phyloP scores from a whole-genome alignment of 345 rosid species.

The Linum tenue region DNA sequence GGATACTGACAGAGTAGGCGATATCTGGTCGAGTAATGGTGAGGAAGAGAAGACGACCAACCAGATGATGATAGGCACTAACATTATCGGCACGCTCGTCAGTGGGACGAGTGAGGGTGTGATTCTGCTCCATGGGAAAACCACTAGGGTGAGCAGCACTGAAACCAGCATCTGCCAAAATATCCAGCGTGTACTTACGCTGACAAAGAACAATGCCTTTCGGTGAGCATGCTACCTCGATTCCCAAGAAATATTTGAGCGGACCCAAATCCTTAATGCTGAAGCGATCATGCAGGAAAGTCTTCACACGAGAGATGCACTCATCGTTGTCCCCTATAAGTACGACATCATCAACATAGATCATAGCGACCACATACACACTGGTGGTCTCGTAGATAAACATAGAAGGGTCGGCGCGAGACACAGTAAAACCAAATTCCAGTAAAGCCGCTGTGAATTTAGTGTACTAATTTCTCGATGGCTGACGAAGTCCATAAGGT shows the following conservation, averaged over 20 bases:
- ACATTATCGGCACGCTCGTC: too few species aligned
- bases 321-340: background rate
- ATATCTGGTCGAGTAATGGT: too few species aligned
- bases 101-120: background rate
- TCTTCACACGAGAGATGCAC: too few species aligned
- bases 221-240: background rate
- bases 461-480: background rate
- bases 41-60: too few species aligned
- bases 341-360: background rate
- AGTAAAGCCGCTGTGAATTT: background rate
- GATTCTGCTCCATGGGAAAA: too few species aligned
- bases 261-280: too few species aligned
- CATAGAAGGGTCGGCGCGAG: background rate
- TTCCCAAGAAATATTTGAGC: too few species aligned
- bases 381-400: background rate
- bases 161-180: background rate
- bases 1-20: too few species aligned
- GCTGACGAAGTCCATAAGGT: background rate
- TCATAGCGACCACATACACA: background rate
- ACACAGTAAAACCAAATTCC: background rate
- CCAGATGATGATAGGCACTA: too few species aligned
- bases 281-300: too few species aligned
- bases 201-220: background rate
- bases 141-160: background rate
- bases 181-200: too few species aligned